Percentiles rank a stretch among this genome's conserved stretches.
Evolutionary conservation across 1,284 basidiomycete genomes (phyloP).

Genomic region (Calocybe gambosa): DNA sequence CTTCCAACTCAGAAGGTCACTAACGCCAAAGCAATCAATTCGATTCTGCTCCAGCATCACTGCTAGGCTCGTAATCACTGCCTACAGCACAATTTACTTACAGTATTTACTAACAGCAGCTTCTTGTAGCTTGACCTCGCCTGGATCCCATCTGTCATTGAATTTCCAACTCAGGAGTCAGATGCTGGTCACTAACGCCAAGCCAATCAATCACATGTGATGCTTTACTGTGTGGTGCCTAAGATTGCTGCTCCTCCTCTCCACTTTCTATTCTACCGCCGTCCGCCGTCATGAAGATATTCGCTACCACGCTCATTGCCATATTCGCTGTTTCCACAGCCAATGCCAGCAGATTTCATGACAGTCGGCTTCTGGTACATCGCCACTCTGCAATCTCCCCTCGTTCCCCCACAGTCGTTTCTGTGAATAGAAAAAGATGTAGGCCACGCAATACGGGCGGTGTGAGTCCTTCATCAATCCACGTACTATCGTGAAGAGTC

Average conservation of each 20-base stretch:
- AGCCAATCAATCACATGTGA: no score
- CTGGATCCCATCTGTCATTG: no score
- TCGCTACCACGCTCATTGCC: conserved; percentile 30
- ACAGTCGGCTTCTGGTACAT: conserved; percentile 20
- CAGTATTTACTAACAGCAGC: no score
- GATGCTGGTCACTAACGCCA: no score
- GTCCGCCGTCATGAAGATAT: conserved; percentile 32
- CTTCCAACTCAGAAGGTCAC: no score
- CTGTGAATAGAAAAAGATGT: conserved; percentile 25
- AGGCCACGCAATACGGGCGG: conserved; percentile 15
- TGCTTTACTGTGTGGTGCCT: no score
- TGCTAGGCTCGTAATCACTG: no score
- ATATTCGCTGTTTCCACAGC: conserved; percentile 33
- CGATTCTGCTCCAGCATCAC: background rate
- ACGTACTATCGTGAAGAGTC: background rate
- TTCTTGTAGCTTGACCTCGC: no score
- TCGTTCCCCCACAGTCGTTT: conserved; percentile 24
- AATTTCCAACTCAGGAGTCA: no score
- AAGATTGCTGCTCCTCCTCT: no score
- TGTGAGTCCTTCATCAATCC: background rate
- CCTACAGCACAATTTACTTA: no score
- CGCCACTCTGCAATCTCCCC: conserved; percentile 30
- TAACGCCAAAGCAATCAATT: background rate
- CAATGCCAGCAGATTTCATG: conserved; percentile 31
- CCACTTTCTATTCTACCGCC: no score